Base-by-base conservation (phyloP, 352 stramenopile genomes). In the Pilasporangium apinafurcum region DNA sequence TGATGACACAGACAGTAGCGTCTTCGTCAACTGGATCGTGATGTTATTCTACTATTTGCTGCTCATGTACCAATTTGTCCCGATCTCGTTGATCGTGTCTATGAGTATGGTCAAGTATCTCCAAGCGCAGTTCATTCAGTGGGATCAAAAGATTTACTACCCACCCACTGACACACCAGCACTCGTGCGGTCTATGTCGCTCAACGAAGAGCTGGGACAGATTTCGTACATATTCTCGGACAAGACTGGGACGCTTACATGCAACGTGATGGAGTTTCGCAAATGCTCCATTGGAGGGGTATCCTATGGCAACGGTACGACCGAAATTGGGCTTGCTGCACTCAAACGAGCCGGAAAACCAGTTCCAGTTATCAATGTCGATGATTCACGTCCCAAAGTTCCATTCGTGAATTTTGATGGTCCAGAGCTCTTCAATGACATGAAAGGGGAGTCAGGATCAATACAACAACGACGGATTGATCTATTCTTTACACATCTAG, bases 241-340 rank as follows among this genome's bases (percentile, higher is more conserved):
- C 68, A 99, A 99, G 56, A 99, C 97, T 2, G 97, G 97, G n/a
- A 99, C 97, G n/a, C 68, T 99, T 4, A 99, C 97, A 1, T 97
- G 95, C 59, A 99, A 99, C 65, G 75, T 98, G 5, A 99, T 99
- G 96, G 83, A 98, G 57, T 98, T 98, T 37, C 69, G 92, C 22
- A 95, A 95, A 45, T 97, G 91, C 47, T 92, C 85, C 1, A 91
- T 98, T 37, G 86, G 75, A 8, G 92, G 92, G 0, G 45, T 86
- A 9, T 86, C 85, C 1, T 98, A 97, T 44, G 89, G 89, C 27
- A 68, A 74, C 16, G 85, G 84, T n/a, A 92, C 80, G 3, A 90
- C 74, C 2, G 77, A 92, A 47, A 90, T 90, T 32, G 83, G 82
- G 0, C 51, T 85, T 8, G 72, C 73, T n/a, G 78, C 77, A 6